Percentiles rank a stretch among this genome's conserved stretches.
These are phyloP conservation scores for Magnaporthiopsis incrustans DNA, from an alignment of 2,329 filamentous ascomycete genomes.

Conservation along the genomic window DNA sequence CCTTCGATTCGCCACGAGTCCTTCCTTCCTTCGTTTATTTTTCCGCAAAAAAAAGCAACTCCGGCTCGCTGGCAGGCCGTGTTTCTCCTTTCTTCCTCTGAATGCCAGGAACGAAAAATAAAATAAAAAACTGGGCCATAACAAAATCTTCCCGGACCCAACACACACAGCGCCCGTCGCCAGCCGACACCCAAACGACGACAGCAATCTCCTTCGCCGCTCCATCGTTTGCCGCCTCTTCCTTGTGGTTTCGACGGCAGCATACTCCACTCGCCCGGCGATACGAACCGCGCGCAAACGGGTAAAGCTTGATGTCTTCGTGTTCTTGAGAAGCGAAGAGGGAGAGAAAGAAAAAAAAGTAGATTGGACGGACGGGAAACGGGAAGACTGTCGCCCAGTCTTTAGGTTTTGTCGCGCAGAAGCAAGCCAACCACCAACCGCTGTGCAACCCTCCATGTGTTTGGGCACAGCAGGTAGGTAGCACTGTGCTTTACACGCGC, in stretches of 20 bases:
- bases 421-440: too few relatives aligned
- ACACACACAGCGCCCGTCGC: not conserved
- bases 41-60: not conserved
- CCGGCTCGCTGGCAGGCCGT: not conserved
- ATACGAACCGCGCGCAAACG: not conserved
- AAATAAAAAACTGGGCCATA: not conserved
- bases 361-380: not conserved
- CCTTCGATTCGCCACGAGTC: not conserved
- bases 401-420: too few relatives aligned
- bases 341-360: not conserved
- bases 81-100: not conserved
- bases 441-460: not conserved
- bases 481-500: not conserved
- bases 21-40: not conserved
- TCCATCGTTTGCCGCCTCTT: not conserved
- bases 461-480: not conserved
- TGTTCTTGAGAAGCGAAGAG: not conserved
- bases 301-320: too few relatives aligned
- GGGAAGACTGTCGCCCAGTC: not conserved
- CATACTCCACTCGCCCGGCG: not conserved
- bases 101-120: not conserved
- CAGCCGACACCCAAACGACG: not conserved
- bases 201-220: not conserved
- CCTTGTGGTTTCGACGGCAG: not conserved
- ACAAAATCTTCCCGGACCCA: not conserved